These are phyloP conservation scores for Aspergillus proliferans DNA, from an alignment of 2,329 filamentous ascomycete genomes.

Conservation along the genomic window DNA sequence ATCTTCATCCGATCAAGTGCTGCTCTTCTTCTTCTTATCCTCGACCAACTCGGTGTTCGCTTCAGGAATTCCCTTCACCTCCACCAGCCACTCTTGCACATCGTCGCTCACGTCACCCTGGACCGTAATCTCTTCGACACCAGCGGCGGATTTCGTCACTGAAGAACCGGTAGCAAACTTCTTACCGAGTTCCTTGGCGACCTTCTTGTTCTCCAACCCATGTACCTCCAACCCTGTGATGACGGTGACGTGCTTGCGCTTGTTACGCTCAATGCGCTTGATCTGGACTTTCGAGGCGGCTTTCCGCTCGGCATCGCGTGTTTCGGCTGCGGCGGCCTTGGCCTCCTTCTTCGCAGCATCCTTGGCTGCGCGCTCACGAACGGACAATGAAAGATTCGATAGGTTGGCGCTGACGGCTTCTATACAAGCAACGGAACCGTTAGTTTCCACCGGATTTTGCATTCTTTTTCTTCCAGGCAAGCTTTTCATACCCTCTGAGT, in stretches of 20 bases:
- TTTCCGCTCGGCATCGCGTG: conserved; percentile 74
- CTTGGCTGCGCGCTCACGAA: conserved; percentile 89
- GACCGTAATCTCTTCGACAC: conserved; percentile 93
- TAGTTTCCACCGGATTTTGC: neutral
- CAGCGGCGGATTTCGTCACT: conserved; percentile 80
- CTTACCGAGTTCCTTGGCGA: conserved; percentile 95
- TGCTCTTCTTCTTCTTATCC: conserved; percentile 86
- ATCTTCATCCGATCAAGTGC: conserved; percentile 6
- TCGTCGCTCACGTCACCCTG: conserved; percentile 96
- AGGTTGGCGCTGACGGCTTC: conserved; percentile 80
- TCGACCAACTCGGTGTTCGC: conserved; percentile 93
- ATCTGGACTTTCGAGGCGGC: conserved; percentile 79
- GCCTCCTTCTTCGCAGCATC: conserved; percentile 95
- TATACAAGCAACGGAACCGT: conserved; percentile 23
- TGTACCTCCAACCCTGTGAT: conserved; percentile 88
- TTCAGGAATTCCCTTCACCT: conserved; percentile 81
- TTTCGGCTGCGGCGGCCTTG: conserved; percentile 82
- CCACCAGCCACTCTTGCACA: conserved; percentile 81
- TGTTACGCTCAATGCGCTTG: conserved; percentile 96
- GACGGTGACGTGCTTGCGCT: conserved; percentile 92
- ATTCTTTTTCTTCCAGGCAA: neutral
- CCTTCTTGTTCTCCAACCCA: conserved; percentile 87
- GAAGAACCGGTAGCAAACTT: conserved; percentile 94
- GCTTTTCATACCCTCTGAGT: conserved; percentile 65
- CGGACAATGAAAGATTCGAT: conserved; percentile 78